Conservation (phyloP, 108 stramenopile species). For the Pseudonitzschia delicatissima region DNA sequence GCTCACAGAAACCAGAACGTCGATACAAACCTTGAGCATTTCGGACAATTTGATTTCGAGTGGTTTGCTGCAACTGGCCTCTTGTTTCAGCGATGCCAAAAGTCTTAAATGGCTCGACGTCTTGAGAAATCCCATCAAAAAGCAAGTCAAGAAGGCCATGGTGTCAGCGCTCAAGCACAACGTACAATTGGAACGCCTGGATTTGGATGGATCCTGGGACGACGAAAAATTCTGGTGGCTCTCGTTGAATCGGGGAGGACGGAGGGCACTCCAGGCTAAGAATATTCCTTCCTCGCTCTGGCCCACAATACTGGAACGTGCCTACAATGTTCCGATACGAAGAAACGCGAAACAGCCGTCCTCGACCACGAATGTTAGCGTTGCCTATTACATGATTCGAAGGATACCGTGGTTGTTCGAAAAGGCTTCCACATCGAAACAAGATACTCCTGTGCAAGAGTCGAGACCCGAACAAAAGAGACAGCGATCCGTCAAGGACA, state of each 20-base stretch:
- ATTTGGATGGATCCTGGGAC: constrained; percentile 23
- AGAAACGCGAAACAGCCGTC: too few species aligned
- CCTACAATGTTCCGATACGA: background rate
- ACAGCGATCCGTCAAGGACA: too few species aligned
- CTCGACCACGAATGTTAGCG: background rate
- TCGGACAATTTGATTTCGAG: constrained; percentile 24
- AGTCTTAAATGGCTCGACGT: constrained; percentile 14
- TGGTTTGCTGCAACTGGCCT: constrained; percentile 14
- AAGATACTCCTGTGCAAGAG: background rate
- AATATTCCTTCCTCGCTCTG: constrained; percentile 6
- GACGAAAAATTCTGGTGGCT: constrained; percentile 20
- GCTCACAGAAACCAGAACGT: background rate
- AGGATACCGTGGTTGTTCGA: background rate
- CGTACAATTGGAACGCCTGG: constrained; percentile 18
- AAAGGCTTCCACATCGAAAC: too few species aligned
- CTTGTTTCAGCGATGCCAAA: constrained; percentile 2
- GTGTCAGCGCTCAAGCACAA: constrained; percentile 21
- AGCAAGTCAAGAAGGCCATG: constrained; percentile 8
- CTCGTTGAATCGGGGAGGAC: constrained; percentile 20
- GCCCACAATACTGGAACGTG: constrained; percentile 22
- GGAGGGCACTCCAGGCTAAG: constrained; percentile 9
- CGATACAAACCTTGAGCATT: constrained; percentile 10
- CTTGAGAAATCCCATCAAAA: constrained; percentile 16
- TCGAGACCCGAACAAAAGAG: background rate
- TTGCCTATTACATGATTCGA: background rate